Percentiles rank a stretch among this genome's conserved stretches.
Conservation (phyloP, 1,284 basidiomycete genomes). For the Pulveroboletus sp. region DNA sequence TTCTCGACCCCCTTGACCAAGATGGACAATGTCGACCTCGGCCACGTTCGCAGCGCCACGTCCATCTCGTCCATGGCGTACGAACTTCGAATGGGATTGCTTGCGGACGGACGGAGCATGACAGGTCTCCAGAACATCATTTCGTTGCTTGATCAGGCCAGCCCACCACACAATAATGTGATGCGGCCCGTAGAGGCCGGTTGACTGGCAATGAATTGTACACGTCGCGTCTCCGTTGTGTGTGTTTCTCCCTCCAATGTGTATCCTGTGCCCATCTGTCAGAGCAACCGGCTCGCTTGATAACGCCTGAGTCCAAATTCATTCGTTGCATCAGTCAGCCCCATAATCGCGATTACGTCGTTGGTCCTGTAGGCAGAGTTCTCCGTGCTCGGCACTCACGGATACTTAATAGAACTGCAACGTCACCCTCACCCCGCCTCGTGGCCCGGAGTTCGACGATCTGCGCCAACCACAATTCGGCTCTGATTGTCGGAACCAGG, state of each 20-base stretch:
- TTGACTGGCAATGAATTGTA: neutral
- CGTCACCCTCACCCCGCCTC: too few species aligned
- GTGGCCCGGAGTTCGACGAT: too few species aligned
- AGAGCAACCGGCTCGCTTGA: neutral
- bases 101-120: conserved; percentile 29
- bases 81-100: conserved; percentile 28
- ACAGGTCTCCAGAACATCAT: conserved; percentile 30
- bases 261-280: neutral
- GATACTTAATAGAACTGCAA: too few species aligned
- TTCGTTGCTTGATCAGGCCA: conserved; percentile 34
- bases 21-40: conserved; percentile 12
- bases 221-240: neutral
- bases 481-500: too few species aligned
- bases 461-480: too few species aligned
- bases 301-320: neutral
- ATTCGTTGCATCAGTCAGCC: too few species aligned
- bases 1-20: conserved; percentile 26
- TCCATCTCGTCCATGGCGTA: conserved; percentile 36
- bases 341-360: too few species aligned
- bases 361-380: too few species aligned
- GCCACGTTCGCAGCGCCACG: conserved; percentile 19
- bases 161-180: neutral
- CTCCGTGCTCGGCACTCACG: too few species aligned
- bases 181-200: conserved; percentile 3
- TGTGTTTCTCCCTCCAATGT: neutral